A percentile compares a stretch with the other conserved stretches of the same genome.
These are phyloP conservation scores for Pelargonium cotyledonis DNA, from an alignment of 441 rosid genomes.

Conservation along the genomic window DNA sequence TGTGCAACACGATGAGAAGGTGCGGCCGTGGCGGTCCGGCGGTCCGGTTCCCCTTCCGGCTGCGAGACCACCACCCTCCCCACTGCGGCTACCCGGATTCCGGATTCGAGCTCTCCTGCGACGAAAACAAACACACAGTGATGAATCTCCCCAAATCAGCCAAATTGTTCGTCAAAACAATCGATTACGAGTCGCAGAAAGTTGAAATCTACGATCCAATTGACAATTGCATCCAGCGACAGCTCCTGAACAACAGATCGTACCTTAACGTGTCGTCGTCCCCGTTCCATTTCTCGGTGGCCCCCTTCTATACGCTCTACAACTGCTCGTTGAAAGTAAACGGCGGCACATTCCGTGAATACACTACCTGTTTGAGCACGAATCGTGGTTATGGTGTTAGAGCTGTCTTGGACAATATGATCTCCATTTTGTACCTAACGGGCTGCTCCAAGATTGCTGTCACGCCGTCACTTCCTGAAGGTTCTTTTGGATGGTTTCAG, in stretches of 20 bases:
- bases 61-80: neutral
- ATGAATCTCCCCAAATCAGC: neutral
- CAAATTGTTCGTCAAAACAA: neutral
- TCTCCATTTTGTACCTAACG: neutral
- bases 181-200: neutral
- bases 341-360: neutral
- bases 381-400: neutral
- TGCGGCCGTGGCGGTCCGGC: neutral
- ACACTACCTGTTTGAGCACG: neutral
- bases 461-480: neutral
- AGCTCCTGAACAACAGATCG: neutral
- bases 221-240: neutral
- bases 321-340: neutral
- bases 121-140: neutral
- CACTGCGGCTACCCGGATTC: neutral
- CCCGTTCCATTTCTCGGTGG: neutral
- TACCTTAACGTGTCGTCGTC: neutral
- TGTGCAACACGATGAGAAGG: neutral
- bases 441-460: neutral
- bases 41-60: neutral
- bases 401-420: neutral
- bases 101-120: neutral
- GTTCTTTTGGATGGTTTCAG: neutral
- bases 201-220: neutral
- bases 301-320: neutral